phyloP scores from a whole-genome alignment of 1,139 yeast genomes.

The Pichia sp. region DNA sequence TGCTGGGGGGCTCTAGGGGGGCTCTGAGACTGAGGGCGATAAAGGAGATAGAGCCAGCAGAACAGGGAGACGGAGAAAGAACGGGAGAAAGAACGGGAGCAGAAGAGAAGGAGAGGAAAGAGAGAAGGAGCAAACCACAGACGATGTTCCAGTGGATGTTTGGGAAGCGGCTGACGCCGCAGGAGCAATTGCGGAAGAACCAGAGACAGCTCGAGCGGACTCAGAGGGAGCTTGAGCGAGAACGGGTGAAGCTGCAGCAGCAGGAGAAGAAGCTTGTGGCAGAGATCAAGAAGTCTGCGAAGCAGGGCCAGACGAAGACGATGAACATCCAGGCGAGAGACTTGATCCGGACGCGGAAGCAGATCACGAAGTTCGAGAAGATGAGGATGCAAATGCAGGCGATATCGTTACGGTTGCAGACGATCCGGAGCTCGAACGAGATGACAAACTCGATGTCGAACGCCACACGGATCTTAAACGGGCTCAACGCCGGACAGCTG shows the following conservation, averaged over 20 bases:
- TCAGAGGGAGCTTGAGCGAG: slow-evolving; percentile 87
- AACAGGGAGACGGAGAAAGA: not conserved
- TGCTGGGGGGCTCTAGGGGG: too few species aligned
- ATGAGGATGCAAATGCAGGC: slow-evolving; percentile 97
- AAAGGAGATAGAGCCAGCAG: not conserved
- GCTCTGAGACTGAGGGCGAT: not conserved
- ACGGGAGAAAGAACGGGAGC: slow-evolving; percentile 19
- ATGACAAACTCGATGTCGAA: slow-evolving; percentile 95
- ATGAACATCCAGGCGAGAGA: slow-evolving; percentile 96
- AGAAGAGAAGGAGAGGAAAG: not conserved
- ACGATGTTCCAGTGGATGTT: slow-evolving; percentile 87
- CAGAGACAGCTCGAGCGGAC: slow-evolving; percentile 93
- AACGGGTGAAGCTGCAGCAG: slow-evolving; percentile 73
- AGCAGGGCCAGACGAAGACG: slow-evolving; percentile 80
- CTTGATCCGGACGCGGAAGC: slow-evolving; percentile 74
- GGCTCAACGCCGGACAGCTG: slow-evolving; percentile 79
- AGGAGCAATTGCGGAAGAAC: slow-evolving; percentile 86
- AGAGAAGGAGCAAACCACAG: slow-evolving; percentile 18
- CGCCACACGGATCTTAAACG: slow-evolving; percentile 80
- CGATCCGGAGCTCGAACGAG: slow-evolving; percentile 89
- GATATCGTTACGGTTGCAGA: slow-evolving; percentile 79
- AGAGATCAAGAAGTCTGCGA: slow-evolving; percentile 89
- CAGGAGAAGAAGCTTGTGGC: slow-evolving; percentile 84
- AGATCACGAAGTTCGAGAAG: slow-evolving; percentile 77
- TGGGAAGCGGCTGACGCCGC: slow-evolving; percentile 91